Evolutionary conservation across 768 basidiomycete genomes (phyloP), one percentile per base, ranked within the genome.

Genomic region (Chlorophyllum brunneum): DNA sequence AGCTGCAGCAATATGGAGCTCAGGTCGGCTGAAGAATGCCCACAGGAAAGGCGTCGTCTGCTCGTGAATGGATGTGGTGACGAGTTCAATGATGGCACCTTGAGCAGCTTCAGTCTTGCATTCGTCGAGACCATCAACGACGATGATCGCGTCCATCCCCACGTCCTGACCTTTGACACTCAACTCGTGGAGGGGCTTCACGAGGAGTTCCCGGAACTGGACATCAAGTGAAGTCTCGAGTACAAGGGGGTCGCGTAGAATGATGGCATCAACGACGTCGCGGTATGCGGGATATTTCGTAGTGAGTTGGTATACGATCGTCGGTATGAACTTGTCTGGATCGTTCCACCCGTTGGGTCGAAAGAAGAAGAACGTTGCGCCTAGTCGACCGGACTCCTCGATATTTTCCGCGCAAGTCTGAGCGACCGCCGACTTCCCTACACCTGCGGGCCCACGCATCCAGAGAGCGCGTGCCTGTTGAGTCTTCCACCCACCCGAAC

Each of bases 401-500:
- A 30, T 10, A 1, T 34, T 13, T 23, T 68, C 59, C 13, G 67
- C 63, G 1, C 69, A 55, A 0, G 67, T 66, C 30, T 69, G 69
- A 11, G 61, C 60, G 10, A 72, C 47, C 0, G 65, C 60, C 0
- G 66, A 58, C 41, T 67, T 67, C 1, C 67, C 67, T 0, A 59
- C 55, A 0, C 67, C 65, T 20, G 63, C 65, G 1, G 63, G 57
- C 0, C 66, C 65, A 23, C 54, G 31, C 30, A 31, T 31, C 30
- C 6, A 31, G 30, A 31, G 13, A 6, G 30, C 30, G 7, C 30
- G 30, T 31, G 36, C 36, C 18, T 31, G 6, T 31, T 31, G 7
- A 7, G 30, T 7, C 13, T 31, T 13, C 30, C 30, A 31, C 30
- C 13, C 7, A 7, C 30, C 30, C 7, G 6, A 7, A 13, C 30